A percentile compares a stretch with the other conserved stretches of the same genome.
These are phyloP conservation scores for Flaveria sonorensis DNA, from an alignment of 129 eudicot species.

Conservation along the genomic window DNA sequence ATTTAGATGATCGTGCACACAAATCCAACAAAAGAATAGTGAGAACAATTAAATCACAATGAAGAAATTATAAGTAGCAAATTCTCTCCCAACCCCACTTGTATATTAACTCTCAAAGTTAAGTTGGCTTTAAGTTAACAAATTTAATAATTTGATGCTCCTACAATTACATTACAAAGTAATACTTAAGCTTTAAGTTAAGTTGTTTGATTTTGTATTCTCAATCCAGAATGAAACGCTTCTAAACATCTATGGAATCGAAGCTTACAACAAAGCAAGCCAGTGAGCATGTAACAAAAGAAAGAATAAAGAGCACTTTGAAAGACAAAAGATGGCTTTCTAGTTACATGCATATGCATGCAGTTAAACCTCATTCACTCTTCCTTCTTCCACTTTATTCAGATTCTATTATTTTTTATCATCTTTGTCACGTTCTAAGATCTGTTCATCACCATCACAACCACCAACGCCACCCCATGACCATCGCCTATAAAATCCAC, in stretches of 20 bases:
- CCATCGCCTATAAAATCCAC: slow-evolving; percentile 31
- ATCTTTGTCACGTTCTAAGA: slow-evolving; percentile 22
- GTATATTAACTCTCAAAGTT: no score
- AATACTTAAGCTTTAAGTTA: not conserved
- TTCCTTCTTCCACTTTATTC: slow-evolving; percentile 47
- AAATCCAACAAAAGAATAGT: no score
- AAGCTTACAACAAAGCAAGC: slow-evolving; percentile 27
- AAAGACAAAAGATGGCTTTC: slow-evolving; percentile 20
- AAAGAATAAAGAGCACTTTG: slow-evolving; percentile 31
- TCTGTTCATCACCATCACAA: slow-evolving; percentile 2
- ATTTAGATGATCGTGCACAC: no score
- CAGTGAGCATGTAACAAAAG: slow-evolving; percentile 7
- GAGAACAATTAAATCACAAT: no score
- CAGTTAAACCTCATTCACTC: slow-evolving; percentile 38
- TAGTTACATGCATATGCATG: slow-evolving; percentile 18
- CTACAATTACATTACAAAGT: not conserved
- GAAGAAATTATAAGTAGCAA: no score
- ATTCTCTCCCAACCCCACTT: no score
- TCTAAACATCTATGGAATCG: slow-evolving; percentile 55
- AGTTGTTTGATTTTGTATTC: no score
- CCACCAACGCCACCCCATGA: not conserved
- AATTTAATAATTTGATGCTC: no score
- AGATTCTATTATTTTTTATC: slow-evolving; percentile 38
- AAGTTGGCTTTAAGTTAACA: no score
- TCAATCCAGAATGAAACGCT: not conserved